These are phyloP conservation scores for Naganishia vaughanmartiniae DNA, from an alignment of 768 basidiomycete species.

Conservation along the genomic window DNA sequence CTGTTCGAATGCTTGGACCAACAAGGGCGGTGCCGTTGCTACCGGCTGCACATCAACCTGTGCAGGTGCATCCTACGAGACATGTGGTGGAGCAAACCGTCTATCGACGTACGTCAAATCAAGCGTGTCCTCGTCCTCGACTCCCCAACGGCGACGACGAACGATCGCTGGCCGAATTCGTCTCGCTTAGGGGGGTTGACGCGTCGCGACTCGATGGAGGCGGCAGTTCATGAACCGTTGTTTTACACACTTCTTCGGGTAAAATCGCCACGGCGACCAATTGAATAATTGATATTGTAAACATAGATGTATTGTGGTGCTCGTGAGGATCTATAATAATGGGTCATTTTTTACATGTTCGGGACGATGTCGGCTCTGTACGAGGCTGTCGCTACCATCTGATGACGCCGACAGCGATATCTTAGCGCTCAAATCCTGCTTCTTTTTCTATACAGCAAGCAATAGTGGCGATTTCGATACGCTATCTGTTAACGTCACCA, in stretches of 20 bases:
- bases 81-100: slow-evolving; percentile 41
- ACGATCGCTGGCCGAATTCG: slow-evolving; percentile 21
- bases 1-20: slow-evolving; percentile 64
- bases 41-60: slow-evolving; percentile 71
- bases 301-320: background rate
- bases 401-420: no score
- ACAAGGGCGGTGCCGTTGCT: slow-evolving; percentile 60
- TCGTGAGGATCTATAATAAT: background rate
- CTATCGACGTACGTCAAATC: slow-evolving; percentile 39
- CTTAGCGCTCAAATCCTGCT: no score
- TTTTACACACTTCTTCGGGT: background rate
- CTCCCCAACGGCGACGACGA: background rate
- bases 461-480: no score
- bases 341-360: background rate
- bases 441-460: no score
- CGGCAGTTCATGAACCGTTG: no score
- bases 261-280: background rate
- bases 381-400: no score
- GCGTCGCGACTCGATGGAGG: no score
- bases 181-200: no score
- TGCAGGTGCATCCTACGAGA: slow-evolving; percentile 57
- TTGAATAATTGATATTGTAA: background rate
- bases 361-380: no score
- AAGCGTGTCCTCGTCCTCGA: slow-evolving; percentile 2
- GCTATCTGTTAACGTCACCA: no score